Base-by-base conservation (phyloP, 805 yeast genomes). In the Wickerhamomyces chambardii region DNA sequence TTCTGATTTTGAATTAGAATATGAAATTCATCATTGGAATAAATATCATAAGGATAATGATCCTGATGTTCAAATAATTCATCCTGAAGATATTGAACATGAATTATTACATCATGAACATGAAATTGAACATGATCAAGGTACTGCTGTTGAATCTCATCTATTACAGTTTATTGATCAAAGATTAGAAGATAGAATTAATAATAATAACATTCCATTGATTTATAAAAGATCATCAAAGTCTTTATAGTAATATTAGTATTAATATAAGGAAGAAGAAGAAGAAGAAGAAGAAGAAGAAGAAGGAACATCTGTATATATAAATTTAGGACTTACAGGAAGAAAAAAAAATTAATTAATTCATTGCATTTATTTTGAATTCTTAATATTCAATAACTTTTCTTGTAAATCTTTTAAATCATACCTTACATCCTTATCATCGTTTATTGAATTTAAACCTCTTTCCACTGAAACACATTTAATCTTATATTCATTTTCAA, bases 21-120 rank as follows among this genome's bases (percentile, higher is more conserved):
- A 89, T 54, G 97, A 90, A 55, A 78, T 84, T 38, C 97, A 89
- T 56, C 97, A 89, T 56, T 90, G 97, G 97, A 73, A 78, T 40
- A 66, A 86, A 59, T 79, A 69, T 51, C 92, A 84, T 53, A 68
- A 73, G 37, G 75, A 84, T 44, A 59, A 67, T 37, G 97, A 87
- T 55, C 96, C 96, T 2, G 87, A 84, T 36, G 86, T 87, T 19
- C 67, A 70, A 47, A 61, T 73, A 17, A 81, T 84, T 35, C 97
- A 87, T 54, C 81, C 79, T 43, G 97, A 87, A 54, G 97, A 87
- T 54, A 73, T 83, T 8, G 95, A 85, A 52, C 84, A 51, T 36
- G 55, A 51, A 29, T 35, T 51, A 12, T 22, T 50, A 24, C 56
- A 51, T 32, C 55, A 50, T 34, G 55, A 51, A 40, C 79, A 87